phyloP scores from a whole-genome alignment of 2,329 filamentous ascomycete species.

The Alternaria tenuissima region DNA sequence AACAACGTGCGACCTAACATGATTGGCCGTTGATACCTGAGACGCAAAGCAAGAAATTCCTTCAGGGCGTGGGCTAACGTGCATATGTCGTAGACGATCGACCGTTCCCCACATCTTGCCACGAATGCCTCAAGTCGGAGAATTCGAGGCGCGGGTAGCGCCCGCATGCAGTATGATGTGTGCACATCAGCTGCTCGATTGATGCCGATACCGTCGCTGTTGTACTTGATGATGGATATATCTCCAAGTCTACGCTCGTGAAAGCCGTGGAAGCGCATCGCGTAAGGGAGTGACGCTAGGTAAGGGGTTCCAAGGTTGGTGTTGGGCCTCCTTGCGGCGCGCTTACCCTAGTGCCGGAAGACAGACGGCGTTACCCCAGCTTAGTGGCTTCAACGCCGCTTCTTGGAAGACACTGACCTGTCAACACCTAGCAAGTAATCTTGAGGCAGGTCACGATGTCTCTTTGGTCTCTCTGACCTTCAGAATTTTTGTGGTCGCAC shows the following conservation, averaged over 20 bases:
- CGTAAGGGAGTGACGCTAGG: neutral
- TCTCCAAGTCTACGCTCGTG: neutral
- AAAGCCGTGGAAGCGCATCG: neutral
- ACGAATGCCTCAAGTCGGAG: conserved; percentile 4
- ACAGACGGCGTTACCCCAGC: neutral
- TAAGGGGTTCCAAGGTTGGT: neutral
- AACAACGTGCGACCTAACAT: neutral
- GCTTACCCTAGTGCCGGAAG: conserved; percentile 5
- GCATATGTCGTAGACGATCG: conserved; percentile 13
- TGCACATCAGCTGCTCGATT: neutral
- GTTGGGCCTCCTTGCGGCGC: neutral
- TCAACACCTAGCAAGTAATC: neutral
- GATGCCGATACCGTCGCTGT: neutral
- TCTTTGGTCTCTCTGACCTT: neutral
- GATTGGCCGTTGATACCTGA: conserved; percentile 5
- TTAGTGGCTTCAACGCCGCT: neutral
- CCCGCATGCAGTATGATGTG: neutral
- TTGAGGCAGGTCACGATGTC: neutral
- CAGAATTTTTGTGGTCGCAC: neutral
- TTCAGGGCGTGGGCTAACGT: conserved; percentile 9
- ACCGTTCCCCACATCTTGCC: conserved; percentile 7
- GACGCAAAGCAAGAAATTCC: conserved; percentile 9
- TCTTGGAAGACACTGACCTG: conserved; percentile 4
- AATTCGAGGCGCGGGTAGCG: neutral
- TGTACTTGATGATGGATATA: neutral